Evolutionary conservation across 2,329 filamentous ascomycete genomes (phyloP).

Genomic region (Dactylellina parvicollis): DNA sequence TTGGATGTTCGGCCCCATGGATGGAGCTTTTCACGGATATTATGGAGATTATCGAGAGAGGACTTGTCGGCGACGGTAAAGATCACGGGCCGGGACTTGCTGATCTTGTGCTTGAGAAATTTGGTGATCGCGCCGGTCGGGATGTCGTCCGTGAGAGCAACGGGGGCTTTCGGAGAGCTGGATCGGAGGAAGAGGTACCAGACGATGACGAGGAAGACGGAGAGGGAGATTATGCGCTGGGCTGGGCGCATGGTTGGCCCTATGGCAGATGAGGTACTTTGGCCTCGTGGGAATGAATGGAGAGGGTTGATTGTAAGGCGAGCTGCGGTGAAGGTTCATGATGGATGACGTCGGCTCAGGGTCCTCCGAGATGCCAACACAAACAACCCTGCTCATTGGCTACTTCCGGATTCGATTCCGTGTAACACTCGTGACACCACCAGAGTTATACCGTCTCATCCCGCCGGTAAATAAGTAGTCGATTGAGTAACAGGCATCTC

Average conservation of each 20-base stretch:
- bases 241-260: conserved; percentile 44
- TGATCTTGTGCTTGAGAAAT: conserved; percentile 36
- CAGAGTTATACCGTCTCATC: no score
- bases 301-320: no score
- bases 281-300: no score
- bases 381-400: no score
- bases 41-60: conserved; percentile 46
- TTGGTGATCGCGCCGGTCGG: conserved; percentile 23
- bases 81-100: conserved; percentile 39
- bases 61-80: conserved; percentile 40
- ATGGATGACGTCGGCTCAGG: no score
- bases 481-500: no score
- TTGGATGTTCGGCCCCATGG: conserved; percentile 49
- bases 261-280: no score
- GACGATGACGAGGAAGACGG: conserved; percentile 26
- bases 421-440: no score
- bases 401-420: no score
- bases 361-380: no score
- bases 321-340: no score
- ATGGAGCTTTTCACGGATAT: conserved; percentile 37
- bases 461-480: no score
- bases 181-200: conserved; percentile 51
- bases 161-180: conserved; percentile 13
- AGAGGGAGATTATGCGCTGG: conserved; percentile 43
- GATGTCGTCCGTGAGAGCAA: conserved; percentile 26